These are phyloP conservation scores for Boletus barrowsii DNA, from an alignment of 768 basidiomycete genomes.

Conservation along the genomic window DNA sequence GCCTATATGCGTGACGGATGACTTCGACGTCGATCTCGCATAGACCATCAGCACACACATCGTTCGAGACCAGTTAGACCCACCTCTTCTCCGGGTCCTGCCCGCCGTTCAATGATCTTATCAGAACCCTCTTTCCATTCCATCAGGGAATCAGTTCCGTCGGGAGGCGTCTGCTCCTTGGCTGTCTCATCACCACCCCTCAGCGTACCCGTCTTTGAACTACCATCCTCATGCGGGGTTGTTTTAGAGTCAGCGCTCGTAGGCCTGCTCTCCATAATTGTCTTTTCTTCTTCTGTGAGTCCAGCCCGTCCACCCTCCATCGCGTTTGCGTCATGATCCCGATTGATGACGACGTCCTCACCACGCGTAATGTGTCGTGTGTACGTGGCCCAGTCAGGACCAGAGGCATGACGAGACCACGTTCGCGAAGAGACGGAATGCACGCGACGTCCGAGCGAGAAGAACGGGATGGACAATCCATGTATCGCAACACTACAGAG, in stretches of 20 bases:
- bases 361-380: slow-evolving; percentile 66
- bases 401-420: slow-evolving; percentile 73
- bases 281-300: slow-evolving; percentile 29
- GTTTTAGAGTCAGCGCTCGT: slow-evolving; percentile 11
- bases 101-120: slow-evolving; percentile 59
- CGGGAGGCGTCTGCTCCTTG: slow-evolving; percentile 41
- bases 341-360: slow-evolving; percentile 82
- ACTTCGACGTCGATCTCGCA: slow-evolving; percentile 63
- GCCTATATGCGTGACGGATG: slow-evolving; percentile 40
- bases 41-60: slow-evolving; percentile 14
- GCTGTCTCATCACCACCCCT: slow-evolving; percentile 15
- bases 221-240: slow-evolving; percentile 4
- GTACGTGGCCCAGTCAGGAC: slow-evolving; percentile 83
- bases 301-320: slow-evolving; percentile 49
- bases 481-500: slow-evolving; percentile 85
- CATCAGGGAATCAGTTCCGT: slow-evolving; percentile 37
- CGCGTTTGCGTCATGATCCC: slow-evolving; percentile 51
- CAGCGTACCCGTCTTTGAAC: slow-evolving; percentile 2
- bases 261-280: slow-evolving; percentile 24
- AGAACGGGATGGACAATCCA: slow-evolving; percentile 91
- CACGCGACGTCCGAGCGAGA: slow-evolving; percentile 89
- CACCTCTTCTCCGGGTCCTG: slow-evolving; percentile 65
- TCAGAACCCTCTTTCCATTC: slow-evolving; percentile 77
- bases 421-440: slow-evolving; percentile 77
- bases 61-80: slow-evolving; percentile 13